A percentile compares a stretch with the other conserved stretches of the same genome.
Evolutionary conservation across 495 filamentous ascomycete genomes (phyloP).

Genomic region (Trichocladium uniseriatum): DNA sequence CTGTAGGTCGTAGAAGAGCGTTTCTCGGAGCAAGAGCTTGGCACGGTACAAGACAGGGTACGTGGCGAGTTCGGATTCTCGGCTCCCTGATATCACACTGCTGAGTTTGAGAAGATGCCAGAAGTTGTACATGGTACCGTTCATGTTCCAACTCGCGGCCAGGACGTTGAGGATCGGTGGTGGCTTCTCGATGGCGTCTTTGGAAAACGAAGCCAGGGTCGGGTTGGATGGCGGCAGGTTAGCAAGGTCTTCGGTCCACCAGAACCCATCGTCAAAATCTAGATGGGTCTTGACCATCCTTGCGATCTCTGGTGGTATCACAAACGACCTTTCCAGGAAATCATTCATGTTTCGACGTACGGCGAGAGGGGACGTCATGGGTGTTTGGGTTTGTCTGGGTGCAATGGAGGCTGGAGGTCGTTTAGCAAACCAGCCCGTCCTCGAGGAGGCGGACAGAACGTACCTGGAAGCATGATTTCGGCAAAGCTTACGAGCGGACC

Average conservation of each 20-base stretch:
- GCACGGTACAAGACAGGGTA: slow-evolving; percentile 41
- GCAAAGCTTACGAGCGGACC: slow-evolving; percentile 34
- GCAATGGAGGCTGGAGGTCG: slow-evolving; percentile 29
- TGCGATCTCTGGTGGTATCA: slow-evolving; percentile 27
- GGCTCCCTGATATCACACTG: slow-evolving; percentile 32
- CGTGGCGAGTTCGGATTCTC: slow-evolving; percentile 31
- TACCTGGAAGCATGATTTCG: slow-evolving; percentile 41
- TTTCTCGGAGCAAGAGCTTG: slow-evolving; percentile 40
- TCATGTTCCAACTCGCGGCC: slow-evolving; percentile 41
- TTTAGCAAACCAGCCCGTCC: slow-evolving; percentile 3
- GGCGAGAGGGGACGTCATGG: slow-evolving; percentile 40
- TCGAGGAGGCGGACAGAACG: background rate
- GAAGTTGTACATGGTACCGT: slow-evolving; percentile 33
- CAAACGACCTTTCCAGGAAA: slow-evolving; percentile 37
- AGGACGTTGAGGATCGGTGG: slow-evolving; percentile 37
- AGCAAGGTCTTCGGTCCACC: slow-evolving; percentile 44
- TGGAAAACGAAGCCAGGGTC: slow-evolving; percentile 31
- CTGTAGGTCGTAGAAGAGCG: slow-evolving; percentile 41
- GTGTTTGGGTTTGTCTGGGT: slow-evolving; percentile 38
- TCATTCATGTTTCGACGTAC: slow-evolving; percentile 43
- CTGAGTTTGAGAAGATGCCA: slow-evolving; percentile 40
- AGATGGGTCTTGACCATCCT: slow-evolving; percentile 33
- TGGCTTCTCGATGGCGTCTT: slow-evolving; percentile 31
- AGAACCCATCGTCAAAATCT: slow-evolving; percentile 44
- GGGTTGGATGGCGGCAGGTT: slow-evolving; percentile 37